A percentile compares a stretch with the other conserved stretches of the same genome.
These are phyloP conservation scores for Chaetomium globosum DNA, from an alignment of 2,329 filamentous ascomycete species.

Conservation along the genomic window DNA sequence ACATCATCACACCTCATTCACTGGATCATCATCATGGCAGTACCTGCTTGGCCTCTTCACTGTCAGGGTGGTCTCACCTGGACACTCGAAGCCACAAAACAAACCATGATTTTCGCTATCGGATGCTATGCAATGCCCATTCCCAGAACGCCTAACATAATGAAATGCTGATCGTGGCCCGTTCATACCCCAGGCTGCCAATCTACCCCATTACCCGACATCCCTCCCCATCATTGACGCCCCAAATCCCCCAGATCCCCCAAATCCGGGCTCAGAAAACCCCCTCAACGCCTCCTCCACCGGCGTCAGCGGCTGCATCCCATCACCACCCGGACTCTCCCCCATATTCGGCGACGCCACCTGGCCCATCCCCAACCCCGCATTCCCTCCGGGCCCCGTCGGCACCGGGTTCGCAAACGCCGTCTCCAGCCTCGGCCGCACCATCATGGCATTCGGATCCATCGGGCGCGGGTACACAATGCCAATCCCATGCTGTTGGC, in stretches of 20 bases:
- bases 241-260: slow-evolving; percentile 14
- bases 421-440: slow-evolving; percentile 21
- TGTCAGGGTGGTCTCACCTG: background rate
- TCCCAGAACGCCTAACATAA: background rate
- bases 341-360: slow-evolving; percentile 17
- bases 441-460: slow-evolving; percentile 8
- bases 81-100: background rate
- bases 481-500: slow-evolving; percentile 2
- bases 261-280: slow-evolving; percentile 27
- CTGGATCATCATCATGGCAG: too few species aligned
- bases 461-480: slow-evolving; percentile 1
- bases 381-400: background rate
- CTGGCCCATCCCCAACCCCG: slow-evolving; percentile 14
- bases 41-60: too few species aligned
- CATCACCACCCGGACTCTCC: background rate
- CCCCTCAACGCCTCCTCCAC: slow-evolving; percentile 27
- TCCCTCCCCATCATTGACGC: background rate
- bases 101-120: background rate
- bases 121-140: background rate
- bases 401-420: slow-evolving; percentile 13
- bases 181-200: background rate
- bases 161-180: background rate
- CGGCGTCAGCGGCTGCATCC: slow-evolving; percentile 28
- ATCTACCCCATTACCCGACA: background rate
- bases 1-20: too few species aligned